These are phyloP conservation scores for Carpinus fangiana DNA, from an alignment of 306 rosid species.

Conservation along the genomic window DNA sequence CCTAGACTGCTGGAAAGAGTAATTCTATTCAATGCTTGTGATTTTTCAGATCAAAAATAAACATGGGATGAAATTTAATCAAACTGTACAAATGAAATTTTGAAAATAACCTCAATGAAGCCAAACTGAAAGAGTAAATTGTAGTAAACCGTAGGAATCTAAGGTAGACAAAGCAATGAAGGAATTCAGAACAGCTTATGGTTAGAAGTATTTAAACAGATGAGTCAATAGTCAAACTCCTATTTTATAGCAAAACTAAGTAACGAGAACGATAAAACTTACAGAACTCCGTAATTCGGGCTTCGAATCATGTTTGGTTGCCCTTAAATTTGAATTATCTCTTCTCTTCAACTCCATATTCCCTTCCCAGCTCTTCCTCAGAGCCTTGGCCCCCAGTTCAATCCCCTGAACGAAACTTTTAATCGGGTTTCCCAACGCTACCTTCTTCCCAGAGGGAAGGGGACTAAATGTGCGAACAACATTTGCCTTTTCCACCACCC, in stretches of 20 bases:
- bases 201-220: conserved; percentile 1
- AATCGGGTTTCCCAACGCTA: conserved; percentile 52
- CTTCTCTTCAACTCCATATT: conserved; percentile 67
- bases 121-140: not conserved
- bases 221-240: conserved; percentile 4
- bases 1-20: not conserved
- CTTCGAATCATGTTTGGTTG: conserved; percentile 61
- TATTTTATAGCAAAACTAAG: not conserved
- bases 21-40: not conserved
- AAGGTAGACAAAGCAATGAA: not conserved
- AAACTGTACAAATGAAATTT: not conserved
- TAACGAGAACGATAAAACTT: conserved; percentile 40
- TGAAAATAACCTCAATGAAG: not conserved
- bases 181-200: conserved; percentile 2
- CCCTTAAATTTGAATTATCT: conserved; percentile 61
- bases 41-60: not conserved
- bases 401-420: conserved; percentile 75
- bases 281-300: conserved; percentile 61
- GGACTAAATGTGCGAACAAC: conserved; percentile 61
- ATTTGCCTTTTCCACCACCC: conserved; percentile 50
- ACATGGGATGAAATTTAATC: not conserved
- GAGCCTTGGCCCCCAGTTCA: conserved; percentile 88
- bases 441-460: conserved; percentile 43
- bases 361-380: conserved; percentile 99
- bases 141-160: not conserved